A percentile compares a stretch with the other conserved stretches of the same genome.
Evolutionary conservation across 306 rosid genomes (phyloP).

Genomic region (Prunus davidiana): DNA sequence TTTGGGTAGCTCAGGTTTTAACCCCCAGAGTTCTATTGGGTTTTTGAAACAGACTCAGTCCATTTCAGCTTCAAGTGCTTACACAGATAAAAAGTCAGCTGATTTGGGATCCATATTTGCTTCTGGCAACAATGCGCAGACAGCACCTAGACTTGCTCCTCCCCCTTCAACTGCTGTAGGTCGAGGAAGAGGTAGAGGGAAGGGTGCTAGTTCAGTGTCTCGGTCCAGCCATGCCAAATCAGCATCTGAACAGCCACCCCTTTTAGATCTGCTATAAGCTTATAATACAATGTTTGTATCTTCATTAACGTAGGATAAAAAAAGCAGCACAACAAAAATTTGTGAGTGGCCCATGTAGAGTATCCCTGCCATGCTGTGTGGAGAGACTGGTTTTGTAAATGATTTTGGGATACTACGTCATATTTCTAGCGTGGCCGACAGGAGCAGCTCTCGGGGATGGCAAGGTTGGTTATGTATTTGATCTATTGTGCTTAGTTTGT

Average conservation of each 20-base stretch:
- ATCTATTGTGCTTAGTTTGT: slow-evolving; percentile 42
- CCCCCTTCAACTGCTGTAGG: slow-evolving; percentile 84
- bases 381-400: slow-evolving; percentile 33
- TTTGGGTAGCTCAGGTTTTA: slow-evolving; percentile 36
- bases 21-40: slow-evolving; percentile 55
- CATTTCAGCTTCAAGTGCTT: slow-evolving; percentile 37
- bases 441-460: slow-evolving; percentile 29
- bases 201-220: slow-evolving; percentile 45
- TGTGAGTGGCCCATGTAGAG: slow-evolving; percentile 33
- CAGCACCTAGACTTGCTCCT: slow-evolving; percentile 82
- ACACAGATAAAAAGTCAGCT: slow-evolving; percentile 39
- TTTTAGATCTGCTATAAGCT: slow-evolving; percentile 74
- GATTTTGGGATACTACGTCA: slow-evolving; percentile 29
- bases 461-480: slow-evolving; percentile 40
- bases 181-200: slow-evolving; percentile 92
- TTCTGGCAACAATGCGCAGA: slow-evolving; percentile 60
- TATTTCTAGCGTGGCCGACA: slow-evolving; percentile 29
- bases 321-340: slow-evolving; percentile 18
- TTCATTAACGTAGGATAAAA: slow-evolving; percentile 11
- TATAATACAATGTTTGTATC: slow-evolving; percentile 20
- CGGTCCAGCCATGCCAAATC: slow-evolving; percentile 54
- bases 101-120: slow-evolving; percentile 86
- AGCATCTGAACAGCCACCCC: slow-evolving; percentile 64
- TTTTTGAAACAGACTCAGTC: slow-evolving; percentile 57
- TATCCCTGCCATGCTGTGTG: slow-evolving; percentile 29